Percentiles rank a stretch among this genome's conserved stretches.
These are phyloP conservation scores for Metschnikowia continentalis DNA, from an alignment of 805 yeast genomes.

Conservation along the genomic window DNA sequence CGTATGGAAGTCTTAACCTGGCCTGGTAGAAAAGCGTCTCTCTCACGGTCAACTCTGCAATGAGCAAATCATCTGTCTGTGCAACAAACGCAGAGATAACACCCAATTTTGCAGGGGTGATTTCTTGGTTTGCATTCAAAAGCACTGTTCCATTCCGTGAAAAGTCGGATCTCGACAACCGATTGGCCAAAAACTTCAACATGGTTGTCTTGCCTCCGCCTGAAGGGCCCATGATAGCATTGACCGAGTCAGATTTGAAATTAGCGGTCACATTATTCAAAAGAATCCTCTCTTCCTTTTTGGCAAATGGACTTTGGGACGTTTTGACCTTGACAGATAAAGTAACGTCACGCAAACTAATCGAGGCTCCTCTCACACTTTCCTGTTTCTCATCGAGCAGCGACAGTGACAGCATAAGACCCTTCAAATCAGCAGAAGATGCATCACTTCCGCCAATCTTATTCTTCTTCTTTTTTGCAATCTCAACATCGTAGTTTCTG, in stretches of 20 bases:
- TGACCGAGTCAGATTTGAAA: constrained; percentile 54
- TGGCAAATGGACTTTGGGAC: constrained; percentile 8
- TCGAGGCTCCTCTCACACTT: constrained; percentile 7
- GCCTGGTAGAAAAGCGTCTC: constrained; percentile 78
- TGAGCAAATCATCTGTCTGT: constrained; percentile 72
- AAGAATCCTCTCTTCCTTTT: constrained; percentile 12
- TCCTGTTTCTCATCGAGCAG: constrained; percentile 9
- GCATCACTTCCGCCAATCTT: constrained; percentile 23
- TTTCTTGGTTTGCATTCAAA: constrained; percentile 24
- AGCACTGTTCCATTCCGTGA: constrained; percentile 23
- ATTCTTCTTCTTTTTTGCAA: constrained; percentile 41
- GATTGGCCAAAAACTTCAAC: constrained; percentile 57
- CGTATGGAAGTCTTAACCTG: constrained; percentile 51
- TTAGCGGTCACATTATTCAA: constrained; percentile 46
- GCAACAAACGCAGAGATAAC: constrained; percentile 66
- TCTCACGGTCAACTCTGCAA: constrained; percentile 68
- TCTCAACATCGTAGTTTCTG: constrained; percentile 48
- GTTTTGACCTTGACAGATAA: constrained; percentile 15
- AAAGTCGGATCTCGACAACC: constrained; percentile 34
- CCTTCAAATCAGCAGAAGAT: neutral
- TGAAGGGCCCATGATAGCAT: constrained; percentile 78
- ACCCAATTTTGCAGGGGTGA: constrained; percentile 23
- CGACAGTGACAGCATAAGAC: constrained; percentile 1
- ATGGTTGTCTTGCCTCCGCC: constrained; percentile 76
- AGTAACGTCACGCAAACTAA: constrained; percentile 11